phyloP scores from a whole-genome alignment of 257 asterid species.

The Solanum rostratum region DNA sequence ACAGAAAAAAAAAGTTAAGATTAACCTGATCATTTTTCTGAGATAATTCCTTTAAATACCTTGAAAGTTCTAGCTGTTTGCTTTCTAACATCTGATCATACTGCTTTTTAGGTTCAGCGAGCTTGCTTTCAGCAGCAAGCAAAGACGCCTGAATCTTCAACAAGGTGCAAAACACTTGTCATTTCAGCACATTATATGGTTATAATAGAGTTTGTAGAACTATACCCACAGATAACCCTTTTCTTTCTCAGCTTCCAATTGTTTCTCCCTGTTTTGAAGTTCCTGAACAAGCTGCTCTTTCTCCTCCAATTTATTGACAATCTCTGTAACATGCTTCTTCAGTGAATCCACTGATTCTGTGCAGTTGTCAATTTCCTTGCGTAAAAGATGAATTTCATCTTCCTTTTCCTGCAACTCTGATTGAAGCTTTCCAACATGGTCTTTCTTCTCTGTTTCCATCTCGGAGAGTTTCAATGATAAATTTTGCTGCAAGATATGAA shows the following conservation, averaged over 20 bases:
- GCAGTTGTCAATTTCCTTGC: slow-evolving; percentile 42
- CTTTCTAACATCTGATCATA: slow-evolving; percentile 81
- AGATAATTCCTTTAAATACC: slow-evolving; percentile 90
- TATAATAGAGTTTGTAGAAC: neutral
- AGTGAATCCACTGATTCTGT: slow-evolving; percentile 40
- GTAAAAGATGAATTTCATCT: slow-evolving; percentile 41
- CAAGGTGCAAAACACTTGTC: slow-evolving; percentile 3
- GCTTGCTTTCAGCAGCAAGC: slow-evolving; percentile 64
- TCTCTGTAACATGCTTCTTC: slow-evolving; percentile 49
- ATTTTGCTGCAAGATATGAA: slow-evolving; percentile 63
- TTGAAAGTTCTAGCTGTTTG: slow-evolving; percentile 83
- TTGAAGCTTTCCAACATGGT: slow-evolving; percentile 44
- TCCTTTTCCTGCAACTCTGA: slow-evolving; percentile 52
- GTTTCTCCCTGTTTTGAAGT: slow-evolving; percentile 44
- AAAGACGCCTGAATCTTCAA: slow-evolving; percentile 52
- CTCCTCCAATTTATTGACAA: slow-evolving; percentile 47
- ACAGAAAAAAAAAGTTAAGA: neutral
- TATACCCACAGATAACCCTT: slow-evolving; percentile 31
- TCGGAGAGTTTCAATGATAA: slow-evolving; percentile 44
- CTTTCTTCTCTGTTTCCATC: slow-evolving; percentile 48
- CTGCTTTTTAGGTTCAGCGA: slow-evolving; percentile 73
- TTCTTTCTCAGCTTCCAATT: slow-evolving; percentile 57
- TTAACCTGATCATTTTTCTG: slow-evolving; percentile 86
- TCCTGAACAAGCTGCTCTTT: slow-evolving; percentile 48
- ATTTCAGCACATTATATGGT: slow-evolving; percentile 6